phyloP scores from a whole-genome alignment of 1,284 basidiomycete genomes.

The Tylopilus sp. region DNA sequence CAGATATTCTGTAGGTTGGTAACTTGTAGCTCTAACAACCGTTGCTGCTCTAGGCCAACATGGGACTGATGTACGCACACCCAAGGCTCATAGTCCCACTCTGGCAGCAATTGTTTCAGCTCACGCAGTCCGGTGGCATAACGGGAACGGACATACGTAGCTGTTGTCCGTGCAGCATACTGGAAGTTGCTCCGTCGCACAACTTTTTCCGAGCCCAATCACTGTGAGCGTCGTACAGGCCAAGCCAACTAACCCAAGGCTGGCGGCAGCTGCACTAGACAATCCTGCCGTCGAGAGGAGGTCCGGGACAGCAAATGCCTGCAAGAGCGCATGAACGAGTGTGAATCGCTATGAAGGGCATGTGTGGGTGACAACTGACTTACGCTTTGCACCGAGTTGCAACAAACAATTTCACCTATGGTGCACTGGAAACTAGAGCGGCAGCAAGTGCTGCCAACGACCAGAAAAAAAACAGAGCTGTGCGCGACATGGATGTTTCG shows the following conservation, averaged over 20 bases:
- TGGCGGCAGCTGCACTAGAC: slow-evolving; percentile 3
- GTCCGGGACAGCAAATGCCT: slow-evolving; percentile 9
- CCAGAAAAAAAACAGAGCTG: slow-evolving; percentile 1
- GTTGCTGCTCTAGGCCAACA: background rate
- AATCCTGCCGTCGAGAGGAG: slow-evolving; percentile 7
- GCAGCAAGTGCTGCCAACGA: slow-evolving; percentile 5
- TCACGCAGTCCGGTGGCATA: background rate
- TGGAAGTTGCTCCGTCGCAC: slow-evolving; percentile 13
- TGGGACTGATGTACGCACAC: slow-evolving; percentile 12
- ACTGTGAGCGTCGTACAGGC: slow-evolving; percentile 13
- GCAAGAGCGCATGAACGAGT: background rate
- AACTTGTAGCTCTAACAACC: background rate
- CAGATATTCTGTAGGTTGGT: background rate
- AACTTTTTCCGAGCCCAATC: slow-evolving; percentile 17
- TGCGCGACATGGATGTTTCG: slow-evolving; percentile 7
- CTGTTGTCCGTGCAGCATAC: slow-evolving; percentile 19
- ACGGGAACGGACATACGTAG: slow-evolving; percentile 8
- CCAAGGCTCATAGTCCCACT: slow-evolving; percentile 14
- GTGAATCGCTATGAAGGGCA: no score
- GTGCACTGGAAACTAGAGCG: slow-evolving; percentile 7
- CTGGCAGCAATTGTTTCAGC: slow-evolving; percentile 2
- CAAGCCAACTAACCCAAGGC: slow-evolving; percentile 17
- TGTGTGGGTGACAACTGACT: no score
- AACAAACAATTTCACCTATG: slow-evolving; percentile 15
- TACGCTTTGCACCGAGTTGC: slow-evolving; percentile 9